Evolutionary conservation across 192 early-diverging fungal species (phyloP).

Genomic region (Funneliformis geosporum): DNA sequence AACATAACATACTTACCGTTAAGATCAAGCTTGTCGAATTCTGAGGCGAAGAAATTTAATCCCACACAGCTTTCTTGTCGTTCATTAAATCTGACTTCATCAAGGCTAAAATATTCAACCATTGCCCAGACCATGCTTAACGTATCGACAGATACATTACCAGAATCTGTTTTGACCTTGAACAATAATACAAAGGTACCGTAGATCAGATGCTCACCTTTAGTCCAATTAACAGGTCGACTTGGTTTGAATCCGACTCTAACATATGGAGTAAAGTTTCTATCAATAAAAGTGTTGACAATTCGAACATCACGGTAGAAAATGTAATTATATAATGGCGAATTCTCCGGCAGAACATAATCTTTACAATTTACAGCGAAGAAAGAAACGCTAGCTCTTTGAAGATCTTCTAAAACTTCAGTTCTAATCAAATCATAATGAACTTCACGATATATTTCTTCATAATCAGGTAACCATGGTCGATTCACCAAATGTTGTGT

Average conservation of each 20-base stretch:
- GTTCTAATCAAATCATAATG: constrained; percentile 19
- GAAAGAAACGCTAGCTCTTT: neutral
- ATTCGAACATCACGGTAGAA: constrained; percentile 8
- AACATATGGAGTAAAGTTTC: neutral
- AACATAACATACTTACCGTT: neutral
- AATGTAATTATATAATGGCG: neutral
- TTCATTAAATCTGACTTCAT: neutral
- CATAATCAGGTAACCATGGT: neutral
- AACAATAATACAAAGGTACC: constrained; percentile 19
- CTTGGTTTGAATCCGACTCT: constrained; percentile 1
- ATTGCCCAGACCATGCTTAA: neutral
- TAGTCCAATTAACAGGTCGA: neutral
- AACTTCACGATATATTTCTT: constrained; percentile 11
- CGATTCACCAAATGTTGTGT: neutral
- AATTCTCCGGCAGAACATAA: neutral
- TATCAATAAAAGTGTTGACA: neutral
- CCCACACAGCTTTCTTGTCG: neutral
- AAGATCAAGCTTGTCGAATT: neutral
- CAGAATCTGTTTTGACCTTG: neutral
- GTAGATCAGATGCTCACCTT: constrained; percentile 2
- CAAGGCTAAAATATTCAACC: neutral
- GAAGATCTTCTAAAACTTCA: constrained; percentile 25
- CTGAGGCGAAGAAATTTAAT: neutral
- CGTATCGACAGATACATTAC: neutral
- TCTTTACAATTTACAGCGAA: neutral